Conservation (phyloP, 257 asterid genomes). For the Ocimum tenuiflorum region DNA sequence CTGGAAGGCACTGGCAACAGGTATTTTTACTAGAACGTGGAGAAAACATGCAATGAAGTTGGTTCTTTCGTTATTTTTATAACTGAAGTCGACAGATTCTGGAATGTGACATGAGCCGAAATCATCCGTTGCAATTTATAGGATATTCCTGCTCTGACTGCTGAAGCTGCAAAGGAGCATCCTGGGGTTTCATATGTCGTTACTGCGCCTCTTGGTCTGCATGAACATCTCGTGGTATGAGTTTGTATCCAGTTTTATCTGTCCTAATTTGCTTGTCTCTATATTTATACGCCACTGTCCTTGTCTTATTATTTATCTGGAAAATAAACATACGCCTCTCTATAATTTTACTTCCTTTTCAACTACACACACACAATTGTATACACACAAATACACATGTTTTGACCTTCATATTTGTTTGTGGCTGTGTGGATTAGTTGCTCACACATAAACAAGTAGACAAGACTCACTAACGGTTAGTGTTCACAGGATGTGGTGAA, state of each 20-base stretch:
- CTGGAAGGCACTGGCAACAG: conserved; percentile 95
- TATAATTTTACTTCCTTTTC: not conserved
- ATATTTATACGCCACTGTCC: not conserved
- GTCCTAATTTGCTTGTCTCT: not conserved
- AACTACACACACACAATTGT: no score
- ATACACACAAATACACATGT: no score
- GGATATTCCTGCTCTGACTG: conserved; percentile 86
- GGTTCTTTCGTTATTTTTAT: not conserved
- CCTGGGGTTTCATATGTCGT: conserved; percentile 71
- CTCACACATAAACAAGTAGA: not conserved
- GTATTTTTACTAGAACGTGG: conserved; percentile 26
- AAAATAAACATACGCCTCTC: not conserved
- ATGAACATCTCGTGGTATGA: conserved; percentile 69
- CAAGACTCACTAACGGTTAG: not conserved
- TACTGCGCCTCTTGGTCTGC: conserved; percentile 85
- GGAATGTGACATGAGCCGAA: not conserved
- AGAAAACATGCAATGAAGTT: not conserved
- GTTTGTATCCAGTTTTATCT: not conserved
- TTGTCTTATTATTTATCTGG: not conserved
- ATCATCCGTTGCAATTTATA: conserved; percentile 23
- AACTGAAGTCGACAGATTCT: not conserved
- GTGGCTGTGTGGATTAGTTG: not conserved
- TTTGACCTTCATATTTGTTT: no score
- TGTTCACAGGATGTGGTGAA: conserved; percentile 72
- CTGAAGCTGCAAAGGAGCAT: conserved; percentile 94